Base-by-base conservation (phyloP, 352 stramenopile species). In the Globisporangium solare region DNA sequence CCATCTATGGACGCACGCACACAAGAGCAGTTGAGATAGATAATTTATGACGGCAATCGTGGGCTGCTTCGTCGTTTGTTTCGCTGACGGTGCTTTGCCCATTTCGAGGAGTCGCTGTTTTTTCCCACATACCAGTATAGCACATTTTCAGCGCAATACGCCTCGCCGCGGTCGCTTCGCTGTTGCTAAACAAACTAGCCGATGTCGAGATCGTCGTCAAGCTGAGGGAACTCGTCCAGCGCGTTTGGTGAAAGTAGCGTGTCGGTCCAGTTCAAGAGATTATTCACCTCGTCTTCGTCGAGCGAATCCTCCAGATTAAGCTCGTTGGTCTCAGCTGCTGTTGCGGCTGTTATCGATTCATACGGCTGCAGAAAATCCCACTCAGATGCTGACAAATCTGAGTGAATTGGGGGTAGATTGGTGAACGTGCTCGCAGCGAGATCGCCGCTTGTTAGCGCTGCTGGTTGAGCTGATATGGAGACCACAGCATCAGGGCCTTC, bases 241-340 rank as follows among this genome's bases (percentile, higher is more conserved):
- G 69, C 62, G 51, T 67, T 62, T 13, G 74, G 72, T 7, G 74
- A 79, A 3, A 81, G 58, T 11, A 91, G 57, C 6, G 67, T 87
- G 59, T 92, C 80, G 6, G 84, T 94, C 82, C 82, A 92, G 52
- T 88, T 76, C 6, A 94, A 69, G 20, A 94, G 67, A 21, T 83
- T 73, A 51, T 92, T 92, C 14, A 92, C 66, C 54, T 80, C 80
- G 17, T 89, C 79, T 70, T 92, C 79, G 41, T 91, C 76, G 11
- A 94, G 54, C 13, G 79, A 91, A 27, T 85, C 78, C 3, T 94
- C 82, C 7, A 84, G 47, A 24, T 85, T 64, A 4, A 37, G 55
- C 20, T 17, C 51, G 27, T 24, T 18, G 18, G 47, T 45, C 31
- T 43, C 42, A 22, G 61, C 56, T 43, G 45, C 12, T 56, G 51